Conservation (phyloP, 2,329 filamentous ascomycete species). For the Colletotrichum musae region DNA sequence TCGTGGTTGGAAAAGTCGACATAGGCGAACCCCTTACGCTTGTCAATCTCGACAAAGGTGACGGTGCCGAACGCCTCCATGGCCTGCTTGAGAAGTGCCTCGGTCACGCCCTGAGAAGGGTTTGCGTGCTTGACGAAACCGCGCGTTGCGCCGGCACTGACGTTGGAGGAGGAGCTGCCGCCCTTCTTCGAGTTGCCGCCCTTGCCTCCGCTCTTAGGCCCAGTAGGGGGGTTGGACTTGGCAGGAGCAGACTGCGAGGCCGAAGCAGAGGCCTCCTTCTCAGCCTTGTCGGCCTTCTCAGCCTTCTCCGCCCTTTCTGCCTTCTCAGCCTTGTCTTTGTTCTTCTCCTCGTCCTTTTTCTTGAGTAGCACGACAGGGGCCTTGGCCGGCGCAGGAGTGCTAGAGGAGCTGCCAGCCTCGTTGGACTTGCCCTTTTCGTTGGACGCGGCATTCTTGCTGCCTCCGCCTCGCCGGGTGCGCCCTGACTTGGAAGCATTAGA, state of each 20-base stretch:
- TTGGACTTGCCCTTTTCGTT: constrained; percentile 55
- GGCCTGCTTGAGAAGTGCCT: constrained; percentile 81
- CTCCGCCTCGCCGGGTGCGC: constrained; percentile 47
- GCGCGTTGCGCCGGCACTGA: constrained; percentile 68
- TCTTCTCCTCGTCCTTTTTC: constrained; percentile 54
- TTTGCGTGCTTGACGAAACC: constrained; percentile 89
- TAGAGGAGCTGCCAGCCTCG: constrained; percentile 46
- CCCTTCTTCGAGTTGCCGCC: constrained; percentile 48
- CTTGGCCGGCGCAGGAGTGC: constrained; percentile 47
- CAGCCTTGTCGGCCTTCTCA: constrained; percentile 22
- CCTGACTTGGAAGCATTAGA: constrained; percentile 40
- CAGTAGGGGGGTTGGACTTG: constrained; percentile 40
- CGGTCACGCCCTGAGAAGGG: constrained; percentile 91
- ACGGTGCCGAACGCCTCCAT: constrained; percentile 82
- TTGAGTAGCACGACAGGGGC: constrained; percentile 57
- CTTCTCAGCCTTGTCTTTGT: constrained; percentile 32
- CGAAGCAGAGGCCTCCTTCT: constrained; percentile 37
- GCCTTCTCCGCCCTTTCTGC: constrained; percentile 17
- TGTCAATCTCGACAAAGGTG: constrained; percentile 89
- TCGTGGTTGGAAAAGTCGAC: constrained; percentile 86
- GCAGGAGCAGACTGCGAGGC: constrained; percentile 29
- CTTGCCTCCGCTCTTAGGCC: constrained; percentile 45
- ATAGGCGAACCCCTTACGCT: constrained; percentile 94
- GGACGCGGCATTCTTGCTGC: constrained; percentile 53
- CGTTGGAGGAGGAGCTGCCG: constrained; percentile 44